A percentile compares a stretch with the other conserved stretches of the same genome.
Evolutionary conservation across 2,329 filamentous ascomycete genomes (phyloP).

Genomic region (Hypoxylon sp.): DNA sequence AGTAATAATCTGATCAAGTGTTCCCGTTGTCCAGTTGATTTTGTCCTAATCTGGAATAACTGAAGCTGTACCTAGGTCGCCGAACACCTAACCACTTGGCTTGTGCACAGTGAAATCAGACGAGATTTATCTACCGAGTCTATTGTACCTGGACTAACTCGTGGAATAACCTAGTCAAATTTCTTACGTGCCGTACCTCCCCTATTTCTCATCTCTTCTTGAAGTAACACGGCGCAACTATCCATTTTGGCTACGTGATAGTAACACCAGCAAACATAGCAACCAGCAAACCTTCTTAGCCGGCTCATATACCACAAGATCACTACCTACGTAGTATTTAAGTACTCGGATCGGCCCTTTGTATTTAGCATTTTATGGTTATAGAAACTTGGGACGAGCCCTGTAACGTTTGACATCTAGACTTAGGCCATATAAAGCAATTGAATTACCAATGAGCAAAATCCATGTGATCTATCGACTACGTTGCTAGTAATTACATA

Average conservation of each 20-base stretch:
- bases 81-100: neutral
- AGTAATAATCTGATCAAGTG: neutral
- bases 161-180: neutral
- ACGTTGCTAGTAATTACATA: neutral
- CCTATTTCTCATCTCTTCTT: slow-evolving; percentile 6
- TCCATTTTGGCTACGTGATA: slow-evolving; percentile 15
- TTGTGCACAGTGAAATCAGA: slow-evolving; percentile 1
- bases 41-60: neutral
- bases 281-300: slow-evolving; percentile 12
- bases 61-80: neutral
- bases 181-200: neutral
- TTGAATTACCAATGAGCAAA: neutral
- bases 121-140: neutral
- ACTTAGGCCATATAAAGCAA: neutral
- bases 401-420: neutral
- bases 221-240: slow-evolving; percentile 11
- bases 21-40: neutral
- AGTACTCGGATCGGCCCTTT: neutral
- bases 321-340: neutral
- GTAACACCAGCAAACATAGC: slow-evolving; percentile 29
- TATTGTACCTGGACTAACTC: neutral
- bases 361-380: neutral
- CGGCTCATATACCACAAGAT: slow-evolving; percentile 5
- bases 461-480: neutral
- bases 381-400: neutral